Conservation (phyloP, 352 stramenopile species). For the Phytophthora capsici region DNA sequence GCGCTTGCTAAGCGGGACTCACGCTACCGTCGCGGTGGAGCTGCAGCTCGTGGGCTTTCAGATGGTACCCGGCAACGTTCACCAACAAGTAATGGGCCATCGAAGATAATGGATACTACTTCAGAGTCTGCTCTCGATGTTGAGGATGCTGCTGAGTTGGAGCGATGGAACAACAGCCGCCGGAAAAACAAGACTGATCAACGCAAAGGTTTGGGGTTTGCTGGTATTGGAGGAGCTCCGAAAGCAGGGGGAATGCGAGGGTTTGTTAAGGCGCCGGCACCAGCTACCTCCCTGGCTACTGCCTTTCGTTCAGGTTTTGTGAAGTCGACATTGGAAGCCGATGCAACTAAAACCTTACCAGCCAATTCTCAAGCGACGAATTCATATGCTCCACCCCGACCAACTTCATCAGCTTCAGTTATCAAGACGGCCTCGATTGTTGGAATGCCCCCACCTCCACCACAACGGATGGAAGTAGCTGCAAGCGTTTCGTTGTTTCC, state of each 20-base stretch:
- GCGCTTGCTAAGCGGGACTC: conserved; percentile 57
- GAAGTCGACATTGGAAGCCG: conserved; percentile 36
- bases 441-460: conserved; percentile 2
- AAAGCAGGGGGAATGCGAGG: conserved; percentile 20
- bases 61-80: background rate
- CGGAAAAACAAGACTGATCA: conserved; percentile 68
- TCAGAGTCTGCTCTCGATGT: conserved; percentile 43
- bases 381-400: background rate
- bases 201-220: conserved; percentile 78
- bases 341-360: conserved; percentile 7
- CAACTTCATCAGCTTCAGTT: background rate
- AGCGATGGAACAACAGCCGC: conserved; percentile 61
- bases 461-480: conserved; percentile 3
- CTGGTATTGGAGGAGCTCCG: conserved; percentile 12
- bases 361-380: background rate
- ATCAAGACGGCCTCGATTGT: background rate
- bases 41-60: conserved; percentile 3
- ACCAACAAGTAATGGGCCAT: background rate
- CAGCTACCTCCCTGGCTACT: conserved; percentile 15
- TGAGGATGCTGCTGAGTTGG: conserved; percentile 61
- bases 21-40: conserved; percentile 53
- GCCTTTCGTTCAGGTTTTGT: conserved; percentile 46
- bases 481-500: conserved; percentile 11
- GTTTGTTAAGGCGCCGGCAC: conserved; percentile 38
- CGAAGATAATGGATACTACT: background rate